Conservation (phyloP, 129 eudicot species). For the Kitagawia praeruptora region DNA sequence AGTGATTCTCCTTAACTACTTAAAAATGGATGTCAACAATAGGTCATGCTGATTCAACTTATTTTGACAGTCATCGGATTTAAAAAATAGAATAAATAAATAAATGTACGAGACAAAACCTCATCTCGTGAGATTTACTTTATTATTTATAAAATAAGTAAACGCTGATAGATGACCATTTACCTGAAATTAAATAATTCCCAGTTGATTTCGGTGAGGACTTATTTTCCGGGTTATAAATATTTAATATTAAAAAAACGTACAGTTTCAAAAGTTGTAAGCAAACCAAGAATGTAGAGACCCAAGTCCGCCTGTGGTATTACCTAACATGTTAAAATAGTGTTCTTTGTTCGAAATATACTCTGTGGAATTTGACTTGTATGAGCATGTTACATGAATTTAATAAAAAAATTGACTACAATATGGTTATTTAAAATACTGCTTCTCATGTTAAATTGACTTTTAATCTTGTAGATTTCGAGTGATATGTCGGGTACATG, state of each 20-base stretch:
- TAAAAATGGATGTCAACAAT: slow-evolving; percentile 1
- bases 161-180: slow-evolving; percentile 3
- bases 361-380: not conserved
- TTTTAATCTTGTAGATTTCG: not conserved
- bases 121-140: not conserved
- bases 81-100: not conserved
- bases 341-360: not conserved
- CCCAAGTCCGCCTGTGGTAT: slow-evolving; percentile 10
- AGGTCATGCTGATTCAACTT: slow-evolving; percentile 3
- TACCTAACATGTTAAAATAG: not conserved
- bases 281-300: slow-evolving; percentile 5
- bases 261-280: slow-evolving; percentile 2
- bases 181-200: not conserved
- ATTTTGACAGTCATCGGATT: not conserved
- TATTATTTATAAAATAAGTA: not conserved
- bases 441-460: not conserved
- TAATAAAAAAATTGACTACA: not conserved
- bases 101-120: not conserved
- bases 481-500: not conserved
- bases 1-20: too few relatives aligned
- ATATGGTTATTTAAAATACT: not conserved
- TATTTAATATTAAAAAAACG: not conserved
- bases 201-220: not conserved
- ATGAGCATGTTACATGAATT: not conserved
- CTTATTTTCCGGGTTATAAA: not conserved